Conservation (phyloP, 1,139 yeast genomes). For the Taphrina deformans region DNA sequence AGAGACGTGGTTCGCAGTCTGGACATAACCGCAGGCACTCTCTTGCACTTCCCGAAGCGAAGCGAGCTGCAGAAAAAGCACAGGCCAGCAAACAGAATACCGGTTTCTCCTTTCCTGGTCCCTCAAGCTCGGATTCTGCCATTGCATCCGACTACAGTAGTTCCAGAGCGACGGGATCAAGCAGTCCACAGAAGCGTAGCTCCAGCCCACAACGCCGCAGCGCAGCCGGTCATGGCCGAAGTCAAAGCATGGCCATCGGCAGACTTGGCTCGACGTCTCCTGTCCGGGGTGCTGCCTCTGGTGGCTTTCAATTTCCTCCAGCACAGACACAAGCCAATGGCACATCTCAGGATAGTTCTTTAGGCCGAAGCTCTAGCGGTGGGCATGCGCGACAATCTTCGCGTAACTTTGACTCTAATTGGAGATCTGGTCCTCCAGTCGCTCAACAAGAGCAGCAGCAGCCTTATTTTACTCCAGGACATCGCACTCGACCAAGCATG, state of each 20-base stretch:
- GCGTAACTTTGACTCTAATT: constrained; percentile 55
- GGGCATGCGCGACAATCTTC: constrained; percentile 60
- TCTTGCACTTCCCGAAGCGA: constrained; percentile 90
- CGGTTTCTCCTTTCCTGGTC: constrained; percentile 37
- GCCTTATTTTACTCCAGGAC: constrained; percentile 69
- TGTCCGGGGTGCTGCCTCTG: constrained; percentile 40
- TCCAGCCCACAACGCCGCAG: constrained; percentile 25
- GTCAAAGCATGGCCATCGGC: constrained; percentile 38
- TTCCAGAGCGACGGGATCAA: constrained; percentile 8
- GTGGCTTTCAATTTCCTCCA: constrained; percentile 40
- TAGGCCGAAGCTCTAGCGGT: constrained; percentile 31
- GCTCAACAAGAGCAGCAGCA: constrained; percentile 42
- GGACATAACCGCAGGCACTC: constrained; percentile 94
- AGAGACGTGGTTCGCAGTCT: constrained; percentile 47
- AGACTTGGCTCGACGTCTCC: constrained; percentile 42
- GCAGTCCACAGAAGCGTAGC: constrained; percentile 31
- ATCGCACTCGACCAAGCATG: constrained; percentile 70
- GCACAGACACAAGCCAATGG: constrained; percentile 50
- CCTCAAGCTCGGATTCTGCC: constrained; percentile 38
- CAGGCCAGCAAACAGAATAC: constrained; percentile 55
- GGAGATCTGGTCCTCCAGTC: constrained; percentile 44
- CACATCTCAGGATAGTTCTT: constrained; percentile 49
- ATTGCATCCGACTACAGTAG: constrained; percentile 29
- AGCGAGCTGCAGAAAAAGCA: constrained; percentile 89
- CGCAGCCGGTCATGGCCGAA: constrained; percentile 38